These are phyloP conservation scores for Aspergillus fijiensis DNA, from an alignment of 2,329 filamentous ascomycete species.

Conservation along the genomic window DNA sequence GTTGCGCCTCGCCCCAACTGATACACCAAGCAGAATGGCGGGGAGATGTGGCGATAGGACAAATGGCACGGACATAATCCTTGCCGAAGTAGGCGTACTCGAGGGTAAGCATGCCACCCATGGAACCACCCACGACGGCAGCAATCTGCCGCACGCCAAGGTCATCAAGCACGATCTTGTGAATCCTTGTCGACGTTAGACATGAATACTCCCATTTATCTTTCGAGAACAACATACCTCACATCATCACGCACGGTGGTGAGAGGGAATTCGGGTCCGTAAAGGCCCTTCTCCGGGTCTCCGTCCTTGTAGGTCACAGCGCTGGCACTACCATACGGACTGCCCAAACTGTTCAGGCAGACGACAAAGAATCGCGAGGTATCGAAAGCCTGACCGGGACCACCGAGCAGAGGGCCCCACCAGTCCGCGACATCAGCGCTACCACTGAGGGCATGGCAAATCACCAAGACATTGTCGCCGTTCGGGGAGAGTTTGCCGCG, in stretches of 20 bases:
- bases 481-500: constrained; percentile 58
- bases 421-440: constrained; percentile 57
- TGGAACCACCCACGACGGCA: constrained; percentile 57
- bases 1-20: constrained; percentile 58
- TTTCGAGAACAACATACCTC: constrained; percentile 58
- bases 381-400: constrained; percentile 55
- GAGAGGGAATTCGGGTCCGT: constrained; percentile 93
- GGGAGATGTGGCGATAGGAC: constrained; percentile 57
- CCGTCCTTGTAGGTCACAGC: constrained; percentile 78
- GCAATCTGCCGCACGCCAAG: constrained; percentile 56
- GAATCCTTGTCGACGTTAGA: constrained; percentile 42
- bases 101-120: constrained; percentile 59
- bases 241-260: constrained; percentile 96
- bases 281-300: constrained; percentile 68
- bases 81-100: constrained; percentile 71
- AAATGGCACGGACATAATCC: constrained; percentile 54
- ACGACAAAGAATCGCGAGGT: constrained; percentile 54
- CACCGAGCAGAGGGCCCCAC: constrained; percentile 57
- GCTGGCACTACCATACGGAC: constrained; percentile 56
- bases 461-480: constrained; percentile 63
- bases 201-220: not conserved
- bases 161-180: constrained; percentile 56
- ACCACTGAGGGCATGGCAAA: constrained; percentile 56
- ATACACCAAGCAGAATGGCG: constrained; percentile 60
- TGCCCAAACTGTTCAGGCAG: constrained; percentile 56